Percentiles rank a stretch among this genome's conserved stretches.
phyloP scores from a whole-genome alignment of 148 eudicot genomes.

The Nepenthes gracilis region DNA sequence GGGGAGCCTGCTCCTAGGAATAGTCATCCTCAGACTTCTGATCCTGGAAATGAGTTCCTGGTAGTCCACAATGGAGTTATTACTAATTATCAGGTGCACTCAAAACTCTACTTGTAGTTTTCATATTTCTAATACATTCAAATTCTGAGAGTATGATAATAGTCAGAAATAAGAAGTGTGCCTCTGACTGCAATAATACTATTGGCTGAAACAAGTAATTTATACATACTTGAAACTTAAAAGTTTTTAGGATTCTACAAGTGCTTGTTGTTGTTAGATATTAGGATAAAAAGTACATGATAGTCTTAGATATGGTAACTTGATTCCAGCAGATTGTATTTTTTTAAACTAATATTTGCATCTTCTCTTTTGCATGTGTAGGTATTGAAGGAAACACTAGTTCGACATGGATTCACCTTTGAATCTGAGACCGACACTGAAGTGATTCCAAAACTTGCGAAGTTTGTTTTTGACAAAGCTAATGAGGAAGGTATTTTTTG shows the following conservation, averaged over 20 bases:
- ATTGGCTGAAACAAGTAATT: too few relatives aligned
- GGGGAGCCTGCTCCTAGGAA: constrained; percentile 96
- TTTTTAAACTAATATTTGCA: background rate
- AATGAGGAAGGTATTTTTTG: constrained; percentile 59
- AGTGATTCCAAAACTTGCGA: constrained; percentile 99
- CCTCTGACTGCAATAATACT: too few relatives aligned
- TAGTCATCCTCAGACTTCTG: constrained; percentile 97
- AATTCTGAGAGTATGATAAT: too few relatives aligned
- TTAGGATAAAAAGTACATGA: too few relatives aligned
- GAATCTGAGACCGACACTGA: constrained; percentile 99
- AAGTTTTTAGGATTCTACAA: too few relatives aligned
- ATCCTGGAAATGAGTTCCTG: constrained; percentile 66
- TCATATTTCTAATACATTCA: too few relatives aligned
- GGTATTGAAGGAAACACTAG: constrained; percentile 84
- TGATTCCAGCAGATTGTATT: too few relatives aligned
- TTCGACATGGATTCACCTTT: constrained; percentile 83
- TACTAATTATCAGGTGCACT: constrained; percentile 77
- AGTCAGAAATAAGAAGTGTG: too few relatives aligned
- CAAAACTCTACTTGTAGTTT: too few relatives aligned
- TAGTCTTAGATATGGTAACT: too few relatives aligned
- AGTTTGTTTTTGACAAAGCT: constrained; percentile 89
- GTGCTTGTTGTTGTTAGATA: too few relatives aligned
- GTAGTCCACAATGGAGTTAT: constrained; percentile 96
- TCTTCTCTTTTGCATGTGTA: constrained; percentile 14
- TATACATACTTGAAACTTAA: too few relatives aligned